These are phyloP conservation scores for Kalaharituber pfeilii DNA, from an alignment of 2,329 filamentous ascomycete species.

Conservation along the genomic window DNA sequence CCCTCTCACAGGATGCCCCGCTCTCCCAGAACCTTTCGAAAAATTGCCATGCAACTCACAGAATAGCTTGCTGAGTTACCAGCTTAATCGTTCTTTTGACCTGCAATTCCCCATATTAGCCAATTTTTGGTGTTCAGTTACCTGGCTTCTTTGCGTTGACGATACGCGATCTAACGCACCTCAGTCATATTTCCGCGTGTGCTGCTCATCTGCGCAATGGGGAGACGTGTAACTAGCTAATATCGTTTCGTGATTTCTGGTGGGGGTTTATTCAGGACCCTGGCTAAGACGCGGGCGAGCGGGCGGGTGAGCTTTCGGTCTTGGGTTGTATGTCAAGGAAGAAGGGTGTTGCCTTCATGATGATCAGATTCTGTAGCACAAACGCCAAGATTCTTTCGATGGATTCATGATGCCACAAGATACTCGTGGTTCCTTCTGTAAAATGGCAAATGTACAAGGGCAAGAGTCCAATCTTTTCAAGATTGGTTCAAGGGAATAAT, in stretches of 20 bases:
- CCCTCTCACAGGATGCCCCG: conserved; percentile 5
- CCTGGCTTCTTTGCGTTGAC: too few species aligned
- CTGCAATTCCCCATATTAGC: conserved; percentile 28
- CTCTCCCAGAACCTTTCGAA: too few species aligned
- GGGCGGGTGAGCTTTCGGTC: background rate
- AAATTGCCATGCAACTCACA: conserved; percentile 41
- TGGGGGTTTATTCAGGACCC: background rate
- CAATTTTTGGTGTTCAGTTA: too few species aligned
- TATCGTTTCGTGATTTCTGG: background rate
- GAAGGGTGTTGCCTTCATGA: background rate
- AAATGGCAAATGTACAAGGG: too few species aligned
- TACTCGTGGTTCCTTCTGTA: too few species aligned
- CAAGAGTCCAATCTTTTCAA: too few species aligned
- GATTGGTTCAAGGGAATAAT: too few species aligned
- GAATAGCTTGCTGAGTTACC: conserved; percentile 75
- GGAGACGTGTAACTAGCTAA: background rate
- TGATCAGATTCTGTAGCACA: background rate
- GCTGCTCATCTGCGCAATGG: background rate
- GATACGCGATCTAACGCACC: conserved; percentile 10
- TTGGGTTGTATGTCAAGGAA: background rate
- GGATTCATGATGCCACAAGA: too few species aligned
- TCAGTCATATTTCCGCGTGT: conserved; percentile 13
- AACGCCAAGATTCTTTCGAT: background rate
- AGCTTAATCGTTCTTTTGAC: conserved; percentile 79
- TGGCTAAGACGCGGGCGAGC: background rate